Evolutionary conservation across 2,329 filamentous ascomycete genomes (phyloP), one percentile per base, ranked within the genome.

Genomic region (Penicillium sp.): DNA sequence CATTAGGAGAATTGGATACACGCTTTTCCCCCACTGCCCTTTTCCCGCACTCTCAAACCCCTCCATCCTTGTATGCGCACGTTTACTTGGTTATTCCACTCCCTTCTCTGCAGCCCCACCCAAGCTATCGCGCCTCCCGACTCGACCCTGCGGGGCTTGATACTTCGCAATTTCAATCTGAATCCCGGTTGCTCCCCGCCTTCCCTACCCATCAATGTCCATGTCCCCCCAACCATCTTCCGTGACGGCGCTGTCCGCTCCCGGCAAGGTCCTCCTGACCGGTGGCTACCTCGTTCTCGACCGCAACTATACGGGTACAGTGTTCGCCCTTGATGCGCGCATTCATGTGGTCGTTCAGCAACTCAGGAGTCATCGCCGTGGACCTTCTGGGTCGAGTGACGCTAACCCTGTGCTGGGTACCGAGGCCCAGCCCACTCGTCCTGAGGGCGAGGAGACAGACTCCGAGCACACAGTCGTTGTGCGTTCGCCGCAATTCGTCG

Each of bases 281-380:
- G 94, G 94, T 58, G 94, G 94, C 56, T 99, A 97, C 74, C 85
- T 97, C 42, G 93, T 96, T 21, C 85, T 99, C 42, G 93, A 97
- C 76, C 85, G 89, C 56, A 79, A 82, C 56, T 91, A 96, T 74
- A 94, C 88, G 3, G 93, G 87, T 33, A 77, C 85, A 16, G 84
- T 86, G 4, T 85, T 86, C 63, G 84, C 82, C 29, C 78, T 87
- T 46, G 79, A 85, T 68, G 84, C 84, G 42, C 76, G 84, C 51
- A 85, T 87, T 31, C 83, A 86, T 66, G 80, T 83, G 41, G 70
- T 80, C 56, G 79, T 85, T 41, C 77, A 83, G 63, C 78, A 80
- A 49, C 71, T 82, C 55, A 76, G 72, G 50, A 80, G 64, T 47
- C 61, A 62, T 51, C 60, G 54, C 28, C 57, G 56, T 18, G 58